Conservation (phyloP, 495 filamentous ascomycete genomes). For the Lasiosphaeriaceae sp. region DNA sequence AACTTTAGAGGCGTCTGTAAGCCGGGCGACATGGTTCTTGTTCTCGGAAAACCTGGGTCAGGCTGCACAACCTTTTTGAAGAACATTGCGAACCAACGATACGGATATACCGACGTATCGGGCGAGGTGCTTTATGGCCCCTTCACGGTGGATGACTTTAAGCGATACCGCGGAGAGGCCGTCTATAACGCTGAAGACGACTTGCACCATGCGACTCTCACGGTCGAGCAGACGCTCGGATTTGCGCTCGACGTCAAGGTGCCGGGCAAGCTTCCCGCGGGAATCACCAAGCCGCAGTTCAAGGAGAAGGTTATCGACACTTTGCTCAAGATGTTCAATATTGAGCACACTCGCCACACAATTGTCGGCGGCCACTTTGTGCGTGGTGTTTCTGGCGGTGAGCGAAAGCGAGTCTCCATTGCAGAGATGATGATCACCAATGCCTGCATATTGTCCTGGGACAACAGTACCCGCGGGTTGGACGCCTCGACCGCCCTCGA, state of each 20-base stretch:
- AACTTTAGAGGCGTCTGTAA: conserved; percentile 53
- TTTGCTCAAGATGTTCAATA: conserved; percentile 84
- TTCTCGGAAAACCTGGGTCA: conserved; percentile 79
- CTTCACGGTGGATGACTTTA: conserved; percentile 54
- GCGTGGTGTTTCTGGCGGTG: conserved; percentile 82
- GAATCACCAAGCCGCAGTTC: conserved; percentile 62
- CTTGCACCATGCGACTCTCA: conserved; percentile 74
- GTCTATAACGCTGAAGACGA: conserved; percentile 88
- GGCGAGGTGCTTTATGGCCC: conserved; percentile 80
- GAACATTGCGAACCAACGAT: conserved; percentile 74
- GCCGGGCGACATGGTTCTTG: conserved; percentile 87
- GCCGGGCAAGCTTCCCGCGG: conserved; percentile 65
- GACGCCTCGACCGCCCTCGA: conserved; percentile 82
- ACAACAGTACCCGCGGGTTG: conserved; percentile 79
- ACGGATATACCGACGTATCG: conserved; percentile 70
- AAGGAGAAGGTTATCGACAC: conserved; percentile 65
- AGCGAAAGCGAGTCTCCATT: conserved; percentile 75
- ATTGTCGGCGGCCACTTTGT: conserved; percentile 78
- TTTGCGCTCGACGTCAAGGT: conserved; percentile 83
- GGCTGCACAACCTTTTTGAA: conserved; percentile 90
- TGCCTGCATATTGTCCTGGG: conserved; percentile 71
- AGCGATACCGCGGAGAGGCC: conserved; percentile 72
- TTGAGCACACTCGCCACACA: conserved; percentile 76
- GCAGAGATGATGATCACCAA: conserved; percentile 70
- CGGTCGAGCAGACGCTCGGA: conserved; percentile 75